Base-by-base conservation (phyloP, 441 rosid species). In the Jatropha multifida region DNA sequence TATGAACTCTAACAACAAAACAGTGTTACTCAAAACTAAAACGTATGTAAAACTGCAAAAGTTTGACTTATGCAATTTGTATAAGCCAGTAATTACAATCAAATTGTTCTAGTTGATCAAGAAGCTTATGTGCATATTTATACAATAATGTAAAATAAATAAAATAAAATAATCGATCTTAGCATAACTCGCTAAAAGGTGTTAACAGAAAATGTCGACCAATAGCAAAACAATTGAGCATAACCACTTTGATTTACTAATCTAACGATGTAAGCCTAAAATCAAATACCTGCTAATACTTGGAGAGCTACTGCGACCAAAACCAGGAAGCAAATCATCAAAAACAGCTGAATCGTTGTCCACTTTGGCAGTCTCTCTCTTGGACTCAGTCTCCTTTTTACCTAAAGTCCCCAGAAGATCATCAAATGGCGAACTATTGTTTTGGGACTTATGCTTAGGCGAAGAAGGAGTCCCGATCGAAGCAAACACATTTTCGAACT, bases 271-370 rank as follows among this genome's bases (percentile, higher is more conserved):
- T 20, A 64, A 69, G 23, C 59, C 7, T 51, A 41, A 18, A 51
- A 65, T 66, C 17, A 41, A 69, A 74, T 81, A 89, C 93, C 95
- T 86, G 72, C 77, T 76, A 71, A 83, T 27, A 64, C 72, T 64
- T 56, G 94, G 86, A 72, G 91, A 79, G 79, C 85, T 84, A 81
- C 86, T 80, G 74, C 88, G 78, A 74, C 94, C 94, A 74, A 90
- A 93, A 61, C 97, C 98, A 44, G 90, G 88, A 54, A 90, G 81
- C 85, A 93, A 80, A 73, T 87, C 98, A 76, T 91, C 96, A 68
- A 89, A 90, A 75, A 54, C 82, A 1, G 83, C 80, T 51, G 83
- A 79, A 69, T 74, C 81, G 55, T 84, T 79, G 75, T 79, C 86
- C 70, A 75, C 75, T 75, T 61, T 74, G 69, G 76, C 78, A 74